Evolutionary conservation across 1,139 yeast species (phyloP).

Genomic region (Blastobotrys petasosporus): DNA sequence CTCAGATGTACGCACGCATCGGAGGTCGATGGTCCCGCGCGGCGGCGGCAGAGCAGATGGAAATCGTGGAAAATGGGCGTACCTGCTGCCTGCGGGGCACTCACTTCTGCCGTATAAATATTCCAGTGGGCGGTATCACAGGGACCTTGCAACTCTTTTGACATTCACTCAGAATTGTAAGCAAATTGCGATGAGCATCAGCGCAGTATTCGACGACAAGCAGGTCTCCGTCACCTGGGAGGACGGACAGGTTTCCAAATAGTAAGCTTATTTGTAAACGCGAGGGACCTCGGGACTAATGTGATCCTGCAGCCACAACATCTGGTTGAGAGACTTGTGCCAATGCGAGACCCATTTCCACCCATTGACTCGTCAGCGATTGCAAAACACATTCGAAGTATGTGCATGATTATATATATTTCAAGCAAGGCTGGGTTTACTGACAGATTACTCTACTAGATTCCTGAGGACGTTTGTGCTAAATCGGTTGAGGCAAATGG

Average conservation of each 20-base stretch:
- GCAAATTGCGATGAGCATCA: slow-evolving; percentile 2
- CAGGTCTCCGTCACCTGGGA: slow-evolving; percentile 31
- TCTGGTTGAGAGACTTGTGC: slow-evolving; percentile 71
- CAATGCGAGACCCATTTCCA: slow-evolving; percentile 59
- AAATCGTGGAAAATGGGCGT: too few relatives aligned
- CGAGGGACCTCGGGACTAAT: background rate
- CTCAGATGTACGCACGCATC: too few relatives aligned
- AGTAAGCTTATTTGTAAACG: slow-evolving; percentile 15
- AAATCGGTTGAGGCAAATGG: slow-evolving; percentile 18
- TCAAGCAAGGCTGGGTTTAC: background rate
- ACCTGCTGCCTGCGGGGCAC: too few relatives aligned
- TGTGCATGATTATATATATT: background rate
- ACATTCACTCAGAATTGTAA: too few relatives aligned
- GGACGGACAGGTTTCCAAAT: slow-evolving; percentile 30
- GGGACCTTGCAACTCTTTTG: too few relatives aligned
- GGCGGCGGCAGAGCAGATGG: too few relatives aligned
- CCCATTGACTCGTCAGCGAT: slow-evolving; percentile 56
- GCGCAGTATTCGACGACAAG: slow-evolving; percentile 18
- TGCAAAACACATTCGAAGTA: slow-evolving; percentile 49
- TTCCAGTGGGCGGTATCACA: too few relatives aligned
- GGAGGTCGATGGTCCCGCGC: too few relatives aligned
- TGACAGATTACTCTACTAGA: slow-evolving; percentile 17
- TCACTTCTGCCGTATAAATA: too few relatives aligned
- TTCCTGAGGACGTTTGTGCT: slow-evolving; percentile 46
- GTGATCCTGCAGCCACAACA: slow-evolving; percentile 36